Base-by-base conservation (phyloP, 2,329 filamentous ascomycete species). In the Apiospora hydei region DNA sequence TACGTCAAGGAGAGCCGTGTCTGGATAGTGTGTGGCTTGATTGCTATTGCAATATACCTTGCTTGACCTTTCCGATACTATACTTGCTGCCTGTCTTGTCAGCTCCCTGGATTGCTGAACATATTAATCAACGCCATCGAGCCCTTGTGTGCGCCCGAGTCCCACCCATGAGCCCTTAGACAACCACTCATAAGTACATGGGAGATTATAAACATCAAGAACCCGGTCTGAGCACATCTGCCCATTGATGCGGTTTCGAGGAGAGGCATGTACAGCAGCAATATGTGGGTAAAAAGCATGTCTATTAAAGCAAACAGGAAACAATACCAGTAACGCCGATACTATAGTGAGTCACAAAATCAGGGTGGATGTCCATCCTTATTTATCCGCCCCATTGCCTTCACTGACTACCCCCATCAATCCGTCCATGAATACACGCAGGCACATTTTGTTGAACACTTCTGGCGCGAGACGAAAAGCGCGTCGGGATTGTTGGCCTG, bases 231-330 rank as follows among this genome's bases (percentile, higher is more conserved):
- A 14, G 5, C 13, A 30, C 5, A 11, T 30, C 13, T 53, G 24
- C 49, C 24, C 24, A 53, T 16, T 30, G 4, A 30, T 51, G 10
- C 10, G 16, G 18, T 13, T 38, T 38, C 30, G 30, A 21, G 26
- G 16, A 34, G 10, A 57, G 16, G 30, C 18, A 38, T 8, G 18
- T 61, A 21, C 18, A 61, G 11, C 30, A 38, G 21, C 4, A 30
- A 21, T 30, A 18, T 24, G 30, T 30, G 26, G n/a, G 16, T 61
- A n/a, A 26, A 61, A 64, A 41, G 41, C 57, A 64, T 47, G 66
- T 68, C 66, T 68, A 68, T 68, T 47, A 68, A 47, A 68, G 24
- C 66, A 67, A 67, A 47, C 66, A 66, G 66, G 14, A 44, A 43
- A 46, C 10, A 11, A 68, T 68, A 68, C 66, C 66, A 44, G 26